phyloP scores from a whole-genome alignment of 176 grass and related monocot genomes.

The Chloris gayana region DNA sequence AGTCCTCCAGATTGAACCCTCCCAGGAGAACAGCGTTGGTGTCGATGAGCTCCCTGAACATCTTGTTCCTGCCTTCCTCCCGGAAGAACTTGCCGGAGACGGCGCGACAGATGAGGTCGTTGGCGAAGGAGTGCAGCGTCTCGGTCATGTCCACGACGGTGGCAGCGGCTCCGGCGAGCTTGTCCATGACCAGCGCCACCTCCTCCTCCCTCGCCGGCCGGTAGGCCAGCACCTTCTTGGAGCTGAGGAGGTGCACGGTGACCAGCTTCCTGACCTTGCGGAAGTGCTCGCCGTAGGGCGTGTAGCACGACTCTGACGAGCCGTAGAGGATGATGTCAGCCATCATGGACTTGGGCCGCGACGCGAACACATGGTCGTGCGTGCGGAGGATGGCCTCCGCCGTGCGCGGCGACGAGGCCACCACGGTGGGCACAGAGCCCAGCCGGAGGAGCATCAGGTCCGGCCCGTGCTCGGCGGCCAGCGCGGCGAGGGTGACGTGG shows the following conservation, averaged over 20 bases:
- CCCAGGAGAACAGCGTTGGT: neutral
- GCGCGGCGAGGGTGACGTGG: slow-evolving; percentile 16
- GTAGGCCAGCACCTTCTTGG: slow-evolving; percentile 23
- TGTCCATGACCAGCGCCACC: neutral
- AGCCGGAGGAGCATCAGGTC: slow-evolving; percentile 49
- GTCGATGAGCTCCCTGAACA: slow-evolving; percentile 43
- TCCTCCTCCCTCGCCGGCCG: slow-evolving; percentile 21
- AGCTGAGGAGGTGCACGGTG: slow-evolving; percentile 38
- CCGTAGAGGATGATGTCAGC: slow-evolving; percentile 21
- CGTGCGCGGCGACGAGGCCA: slow-evolving; percentile 43
- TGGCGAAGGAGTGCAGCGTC: slow-evolving; percentile 29
- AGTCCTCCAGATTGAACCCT: slow-evolving; percentile 56
- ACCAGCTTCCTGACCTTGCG: slow-evolving; percentile 1
- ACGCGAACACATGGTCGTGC: slow-evolving; percentile 28
- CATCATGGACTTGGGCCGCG: slow-evolving; percentile 13
- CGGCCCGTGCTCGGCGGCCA: slow-evolving; percentile 28
- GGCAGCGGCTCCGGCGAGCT: neutral
- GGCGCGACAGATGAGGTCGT: slow-evolving; percentile 51
- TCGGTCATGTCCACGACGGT: slow-evolving; percentile 47
- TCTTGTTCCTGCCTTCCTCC: slow-evolving; percentile 28
- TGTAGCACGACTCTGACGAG: slow-evolving; percentile 35
- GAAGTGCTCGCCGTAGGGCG: slow-evolving; percentile 51
- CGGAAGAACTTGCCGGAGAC: slow-evolving; percentile 43
- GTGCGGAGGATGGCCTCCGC: slow-evolving; percentile 47
- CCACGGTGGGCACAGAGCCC: slow-evolving; percentile 33